Evolutionary conservation across 2,329 filamentous ascomycete species (phyloP).

Genomic region (Dactylellina haptotyla): DNA sequence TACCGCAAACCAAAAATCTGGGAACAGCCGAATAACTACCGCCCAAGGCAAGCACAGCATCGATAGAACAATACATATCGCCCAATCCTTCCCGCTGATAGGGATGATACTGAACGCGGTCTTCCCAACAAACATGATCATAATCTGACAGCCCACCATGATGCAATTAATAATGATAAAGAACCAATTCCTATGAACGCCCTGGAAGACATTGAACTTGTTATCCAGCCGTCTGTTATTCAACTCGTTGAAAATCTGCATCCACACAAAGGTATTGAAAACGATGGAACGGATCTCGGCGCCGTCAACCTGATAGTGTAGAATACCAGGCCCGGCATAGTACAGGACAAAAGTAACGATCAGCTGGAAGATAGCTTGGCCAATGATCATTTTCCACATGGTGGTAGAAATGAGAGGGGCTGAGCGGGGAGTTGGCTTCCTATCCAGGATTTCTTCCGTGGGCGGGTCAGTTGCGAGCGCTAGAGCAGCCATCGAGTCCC

Average conservation of each 20-base stretch:
- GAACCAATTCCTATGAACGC: slow-evolving; percentile 68
- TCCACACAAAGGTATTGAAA: slow-evolving; percentile 77
- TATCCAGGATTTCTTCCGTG: slow-evolving; percentile 68
- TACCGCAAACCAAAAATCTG: slow-evolving; percentile 68
- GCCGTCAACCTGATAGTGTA: slow-evolving; percentile 65
- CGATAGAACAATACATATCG: slow-evolving; percentile 65
- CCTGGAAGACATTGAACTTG: slow-evolving; percentile 71
- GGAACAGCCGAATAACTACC: slow-evolving; percentile 65
- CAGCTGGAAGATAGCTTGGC: slow-evolving; percentile 71
- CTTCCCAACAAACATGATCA: slow-evolving; percentile 70
- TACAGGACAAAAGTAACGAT: slow-evolving; percentile 69
- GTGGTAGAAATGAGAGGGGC: slow-evolving; percentile 63
- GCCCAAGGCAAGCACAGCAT: slow-evolving; percentile 66
- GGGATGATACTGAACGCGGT: slow-evolving; percentile 67
- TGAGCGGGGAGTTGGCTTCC: slow-evolving; percentile 64
- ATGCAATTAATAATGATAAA: slow-evolving; percentile 69
- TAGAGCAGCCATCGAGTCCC: slow-evolving; percentile 73
- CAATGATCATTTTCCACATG: slow-evolving; percentile 75
- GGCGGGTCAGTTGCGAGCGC: slow-evolving; percentile 73
- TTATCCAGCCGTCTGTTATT: slow-evolving; percentile 71
- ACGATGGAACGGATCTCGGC: slow-evolving; percentile 69
- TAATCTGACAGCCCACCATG: slow-evolving; percentile 69
- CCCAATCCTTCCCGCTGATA: slow-evolving; percentile 68
- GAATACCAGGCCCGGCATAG: slow-evolving; percentile 69
- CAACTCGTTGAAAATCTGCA: slow-evolving; percentile 75